These are phyloP conservation scores for Rhinocladiella similis DNA, from an alignment of 2,329 filamentous ascomycete genomes.

Conservation along the genomic window DNA sequence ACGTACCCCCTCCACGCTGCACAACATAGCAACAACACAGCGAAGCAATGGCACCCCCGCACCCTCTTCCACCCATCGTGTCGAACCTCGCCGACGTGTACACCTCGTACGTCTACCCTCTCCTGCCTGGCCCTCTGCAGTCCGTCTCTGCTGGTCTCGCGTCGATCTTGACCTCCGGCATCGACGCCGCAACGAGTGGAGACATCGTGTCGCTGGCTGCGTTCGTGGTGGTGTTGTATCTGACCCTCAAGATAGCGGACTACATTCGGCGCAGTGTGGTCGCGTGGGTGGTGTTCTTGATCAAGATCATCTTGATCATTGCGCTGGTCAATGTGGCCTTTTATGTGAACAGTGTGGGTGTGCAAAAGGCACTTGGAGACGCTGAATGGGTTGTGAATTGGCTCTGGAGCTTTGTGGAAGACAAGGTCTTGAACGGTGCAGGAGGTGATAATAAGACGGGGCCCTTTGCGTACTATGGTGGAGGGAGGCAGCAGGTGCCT, in stretches of 20 bases:
- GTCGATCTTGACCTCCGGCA: conserved; percentile 37
- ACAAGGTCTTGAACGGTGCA: conserved; percentile 5
- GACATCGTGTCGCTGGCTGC: conserved; percentile 25
- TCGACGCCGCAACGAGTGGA: conserved; percentile 22
- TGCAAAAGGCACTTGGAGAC: conserved; percentile 21
- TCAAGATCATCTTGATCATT: conserved; percentile 26
- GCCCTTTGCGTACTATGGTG: conserved; percentile 10
- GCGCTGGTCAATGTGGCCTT: conserved; percentile 19
- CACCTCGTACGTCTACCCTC: conserved; percentile 30
- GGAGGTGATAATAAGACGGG: conserved; percentile 11
- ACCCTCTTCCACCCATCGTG: conserved; percentile 20
- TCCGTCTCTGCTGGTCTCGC: conserved; percentile 23
- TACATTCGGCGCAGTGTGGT: conserved; percentile 28
- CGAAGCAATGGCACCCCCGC: background rate
- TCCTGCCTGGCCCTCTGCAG: conserved; percentile 26
- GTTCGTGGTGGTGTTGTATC: conserved; percentile 23
- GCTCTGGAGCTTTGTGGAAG: conserved; percentile 23
- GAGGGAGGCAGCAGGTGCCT: conserved; percentile 21
- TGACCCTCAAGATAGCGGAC: conserved; percentile 25
- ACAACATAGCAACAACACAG: background rate
- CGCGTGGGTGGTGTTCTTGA: conserved; percentile 24
- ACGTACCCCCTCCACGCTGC: too few relatives aligned
- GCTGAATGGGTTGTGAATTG: conserved; percentile 23
- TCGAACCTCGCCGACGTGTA: conserved; percentile 29
- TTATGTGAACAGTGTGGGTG: conserved; percentile 26